These are phyloP conservation scores for Citrus cavaleriei DNA, from an alignment of 345 rosid species.

Conservation along the genomic window DNA sequence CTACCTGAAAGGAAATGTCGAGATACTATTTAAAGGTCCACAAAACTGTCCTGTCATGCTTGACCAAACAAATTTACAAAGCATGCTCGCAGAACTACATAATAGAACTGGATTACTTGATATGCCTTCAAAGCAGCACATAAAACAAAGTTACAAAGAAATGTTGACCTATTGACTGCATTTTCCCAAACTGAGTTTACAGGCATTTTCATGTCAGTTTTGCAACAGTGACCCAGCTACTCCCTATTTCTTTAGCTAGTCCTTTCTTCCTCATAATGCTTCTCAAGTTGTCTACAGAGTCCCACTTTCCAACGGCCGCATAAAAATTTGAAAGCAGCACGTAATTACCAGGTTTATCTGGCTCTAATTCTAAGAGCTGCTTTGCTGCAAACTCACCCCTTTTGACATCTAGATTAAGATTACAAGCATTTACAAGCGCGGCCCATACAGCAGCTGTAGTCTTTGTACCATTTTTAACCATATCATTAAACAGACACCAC, in stretches of 20 bases:
- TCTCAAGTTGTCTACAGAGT: constrained; percentile 49
- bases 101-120: neutral
- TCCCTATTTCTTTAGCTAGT: constrained; percentile 55
- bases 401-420: constrained; percentile 46
- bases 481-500: constrained; percentile 46
- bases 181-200: neutral
- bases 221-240: constrained; percentile 41
- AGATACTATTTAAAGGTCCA: neutral
- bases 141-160: no score
- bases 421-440: constrained; percentile 54
- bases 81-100: neutral
- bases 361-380: constrained; percentile 50
- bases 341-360: constrained; percentile 37
- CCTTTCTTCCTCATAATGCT: constrained; percentile 40
- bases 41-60: neutral
- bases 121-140: no score
- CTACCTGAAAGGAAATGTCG: neutral
- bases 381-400: constrained; percentile 60
- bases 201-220: neutral
- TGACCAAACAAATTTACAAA: neutral
- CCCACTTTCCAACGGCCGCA: constrained; percentile 64
- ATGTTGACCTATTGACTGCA: neutral
- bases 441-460: constrained; percentile 49
- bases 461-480: constrained; percentile 28
- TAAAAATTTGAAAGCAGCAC: constrained; percentile 64